Conservation (phyloP, 2,329 filamentous ascomycete genomes). For the Stagonosporopsis rhizophila region DNA sequence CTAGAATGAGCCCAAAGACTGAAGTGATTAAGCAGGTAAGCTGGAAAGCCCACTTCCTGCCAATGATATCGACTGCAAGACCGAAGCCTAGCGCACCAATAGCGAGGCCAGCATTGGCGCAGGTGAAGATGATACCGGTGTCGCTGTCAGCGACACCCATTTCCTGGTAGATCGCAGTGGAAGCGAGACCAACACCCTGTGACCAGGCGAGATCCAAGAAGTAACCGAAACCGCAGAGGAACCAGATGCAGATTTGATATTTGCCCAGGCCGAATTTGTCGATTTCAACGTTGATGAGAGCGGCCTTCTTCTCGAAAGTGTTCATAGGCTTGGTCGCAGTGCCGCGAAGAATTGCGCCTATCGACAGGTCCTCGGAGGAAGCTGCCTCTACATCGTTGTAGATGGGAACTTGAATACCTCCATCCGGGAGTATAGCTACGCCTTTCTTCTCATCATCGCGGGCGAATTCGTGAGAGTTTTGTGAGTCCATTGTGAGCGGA, state of each 20-base stretch:
- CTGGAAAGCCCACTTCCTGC: conserved; percentile 39
- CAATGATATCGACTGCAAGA: conserved; percentile 37
- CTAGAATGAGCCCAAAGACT: conserved; percentile 33
- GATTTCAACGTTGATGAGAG: conserved; percentile 39
- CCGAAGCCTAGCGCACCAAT: conserved; percentile 39
- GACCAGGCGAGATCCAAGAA: conserved; percentile 43
- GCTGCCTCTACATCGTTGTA: conserved; percentile 38
- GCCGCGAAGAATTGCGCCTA: conserved; percentile 36
- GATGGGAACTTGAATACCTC: conserved; percentile 31
- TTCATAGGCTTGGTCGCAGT: conserved; percentile 36
- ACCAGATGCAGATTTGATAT: conserved; percentile 44
- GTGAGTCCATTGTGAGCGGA: conserved; percentile 11
- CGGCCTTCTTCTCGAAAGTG: conserved; percentile 42
- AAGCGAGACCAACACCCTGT: conserved; percentile 38
- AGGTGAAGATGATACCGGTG: conserved; percentile 36
- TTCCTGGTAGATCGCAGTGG: conserved; percentile 39
- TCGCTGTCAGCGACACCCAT: conserved; percentile 33
- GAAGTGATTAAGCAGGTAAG: conserved; percentile 40
- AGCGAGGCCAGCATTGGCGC: conserved; percentile 40
- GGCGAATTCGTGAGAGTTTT: conserved; percentile 6
- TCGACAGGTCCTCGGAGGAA: conserved; percentile 32
- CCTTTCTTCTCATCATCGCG: conserved; percentile 18
- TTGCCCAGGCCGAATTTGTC: conserved; percentile 40
- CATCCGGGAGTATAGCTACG: neutral
- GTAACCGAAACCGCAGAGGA: conserved; percentile 42